Evolutionary conservation across 1,284 basidiomycete species (phyloP).

Genomic region (Gomphus bonarii): DNA sequence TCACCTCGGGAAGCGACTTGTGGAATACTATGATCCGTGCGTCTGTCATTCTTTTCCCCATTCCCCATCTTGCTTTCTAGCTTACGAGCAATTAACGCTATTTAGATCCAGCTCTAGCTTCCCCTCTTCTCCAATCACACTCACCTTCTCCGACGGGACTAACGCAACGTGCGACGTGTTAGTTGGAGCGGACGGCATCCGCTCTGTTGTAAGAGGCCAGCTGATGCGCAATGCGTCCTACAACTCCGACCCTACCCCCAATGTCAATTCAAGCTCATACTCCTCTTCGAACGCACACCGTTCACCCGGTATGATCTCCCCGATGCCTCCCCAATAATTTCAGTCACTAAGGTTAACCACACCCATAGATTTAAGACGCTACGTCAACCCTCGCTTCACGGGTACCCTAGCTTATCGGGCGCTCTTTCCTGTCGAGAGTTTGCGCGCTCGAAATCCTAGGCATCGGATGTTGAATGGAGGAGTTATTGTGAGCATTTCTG

Average conservation of each 20-base stretch:
- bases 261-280: slow-evolving; percentile 23
- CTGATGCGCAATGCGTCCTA: slow-evolving; percentile 18
- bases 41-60: slow-evolving; percentile 20
- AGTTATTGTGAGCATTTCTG: not conserved
- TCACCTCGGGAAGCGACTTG: slow-evolving; percentile 23
- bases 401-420: slow-evolving; percentile 30
- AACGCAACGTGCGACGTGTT: slow-evolving; percentile 34
- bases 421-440: slow-evolving; percentile 25
- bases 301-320: too few relatives aligned
- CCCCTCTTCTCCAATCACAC: slow-evolving; percentile 23
- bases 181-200: slow-evolving; percentile 41
- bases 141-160: slow-evolving; percentile 35
- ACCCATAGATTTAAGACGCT: not conserved
- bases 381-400: slow-evolving; percentile 25
- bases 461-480: slow-evolving; percentile 3
- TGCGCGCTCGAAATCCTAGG: slow-evolving; percentile 15
- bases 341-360: not conserved
- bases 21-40: slow-evolving; percentile 32
- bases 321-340: too few relatives aligned
- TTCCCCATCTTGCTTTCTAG: too few relatives aligned
- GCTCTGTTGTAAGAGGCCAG: slow-evolving; percentile 26
- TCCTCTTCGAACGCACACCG: too few relatives aligned
- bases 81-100: too few relatives aligned
- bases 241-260: not conserved
- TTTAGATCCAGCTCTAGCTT: not conserved